Base-by-base conservation (phyloP, 257 asterid species). In the Petunia secreta region DNA sequence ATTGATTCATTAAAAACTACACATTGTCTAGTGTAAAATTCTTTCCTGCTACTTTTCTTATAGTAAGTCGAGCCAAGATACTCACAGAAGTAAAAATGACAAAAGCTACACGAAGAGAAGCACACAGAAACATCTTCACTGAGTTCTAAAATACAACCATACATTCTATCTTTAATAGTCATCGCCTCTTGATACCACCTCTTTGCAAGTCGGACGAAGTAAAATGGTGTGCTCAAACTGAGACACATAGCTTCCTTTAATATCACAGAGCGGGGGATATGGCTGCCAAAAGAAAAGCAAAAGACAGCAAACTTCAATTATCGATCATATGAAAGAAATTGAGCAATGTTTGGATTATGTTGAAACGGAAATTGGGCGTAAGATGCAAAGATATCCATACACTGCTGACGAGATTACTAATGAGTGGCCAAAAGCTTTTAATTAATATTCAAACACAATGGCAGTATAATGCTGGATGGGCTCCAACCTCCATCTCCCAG, bases 141-240 rank as follows among this genome's bases (percentile, higher is more conserved):
- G 53, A 57, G 39, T 39, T 43, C 39, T 67, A 36, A 41, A n/a
- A 77, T 58, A 77, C 73, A 59, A 62, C 5, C 52, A 2, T 59
- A 43, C 60, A 16, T 39, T 67, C 66, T 54, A 73, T 74, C 58
- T 82, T 91, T 90, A 96, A 85, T 91, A 96, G 89, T 96, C 99
- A 52, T 96, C 97, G 16, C 99, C 99, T 87, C 96, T 91, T 5
- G 99, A 96, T 68, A 96, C 78, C 54, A 96, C 99, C 90, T 96
- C 99, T 85, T 95, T 95, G 96, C 99, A 95, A 25, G 99, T 95
- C n/a, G 99, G 99, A 79, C 97, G 99, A 63, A 95, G 98, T 82
- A 95, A 89, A 83, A 95, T 92, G 55, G 99, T 95, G 73, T 95
- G 98, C 94, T 95, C 99, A 39, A 91, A 91, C 82, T 96, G 99